Conservation (phyloP, 257 asterid genomes). For the Solanum medicagineum region DNA sequence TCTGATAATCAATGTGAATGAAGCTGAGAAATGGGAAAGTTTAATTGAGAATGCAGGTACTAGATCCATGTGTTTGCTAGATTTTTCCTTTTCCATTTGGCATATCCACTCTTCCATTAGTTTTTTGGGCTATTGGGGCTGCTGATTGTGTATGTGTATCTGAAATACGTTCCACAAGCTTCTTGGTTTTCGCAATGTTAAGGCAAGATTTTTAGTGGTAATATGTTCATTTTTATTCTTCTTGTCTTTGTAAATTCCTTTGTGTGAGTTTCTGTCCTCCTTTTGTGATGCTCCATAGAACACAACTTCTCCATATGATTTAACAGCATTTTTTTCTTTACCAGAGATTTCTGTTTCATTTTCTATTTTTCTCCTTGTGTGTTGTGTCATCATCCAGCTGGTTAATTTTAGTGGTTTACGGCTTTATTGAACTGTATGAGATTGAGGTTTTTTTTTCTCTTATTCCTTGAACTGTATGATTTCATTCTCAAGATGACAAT, state of each 20-base stretch:
- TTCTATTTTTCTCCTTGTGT: background rate
- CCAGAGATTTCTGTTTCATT: background rate
- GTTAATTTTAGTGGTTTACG: background rate
- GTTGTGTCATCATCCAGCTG: background rate
- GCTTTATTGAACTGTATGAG: background rate
- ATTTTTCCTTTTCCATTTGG: background rate
- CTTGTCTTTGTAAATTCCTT: background rate
- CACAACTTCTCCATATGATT: background rate
- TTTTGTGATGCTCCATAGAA: background rate
- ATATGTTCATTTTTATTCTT: background rate
- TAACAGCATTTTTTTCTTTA: background rate
- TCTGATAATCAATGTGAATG: constrained; percentile 75
- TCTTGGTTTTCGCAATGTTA: background rate
- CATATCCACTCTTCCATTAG: background rate
- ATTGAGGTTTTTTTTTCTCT: background rate
- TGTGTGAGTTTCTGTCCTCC: background rate
- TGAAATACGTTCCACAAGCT: background rate
- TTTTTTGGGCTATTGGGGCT: background rate
- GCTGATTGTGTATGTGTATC: background rate
- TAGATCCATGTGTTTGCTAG: background rate
- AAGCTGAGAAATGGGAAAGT: constrained; percentile 95
- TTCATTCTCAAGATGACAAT: background rate
- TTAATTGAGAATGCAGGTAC: constrained; percentile 90
- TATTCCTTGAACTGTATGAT: background rate
- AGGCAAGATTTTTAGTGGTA: background rate